These are phyloP conservation scores for Scedosporium aurantiacum DNA, from an alignment of 2,329 filamentous ascomycete species.

Conservation along the genomic window DNA sequence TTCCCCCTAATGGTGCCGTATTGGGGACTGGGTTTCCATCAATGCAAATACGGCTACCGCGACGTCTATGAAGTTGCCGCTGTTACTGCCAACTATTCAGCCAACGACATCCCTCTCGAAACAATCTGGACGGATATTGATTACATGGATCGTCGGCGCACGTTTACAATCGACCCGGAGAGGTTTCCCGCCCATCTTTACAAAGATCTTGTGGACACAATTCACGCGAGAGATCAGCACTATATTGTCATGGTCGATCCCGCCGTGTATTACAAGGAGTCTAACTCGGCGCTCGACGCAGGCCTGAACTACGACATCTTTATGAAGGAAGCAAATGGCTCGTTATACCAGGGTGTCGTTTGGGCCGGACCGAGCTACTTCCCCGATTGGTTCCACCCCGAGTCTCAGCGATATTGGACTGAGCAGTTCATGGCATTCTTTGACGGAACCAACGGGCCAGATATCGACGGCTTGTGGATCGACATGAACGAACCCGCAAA, in stretches of 20 bases:
- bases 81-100: conserved; percentile 53
- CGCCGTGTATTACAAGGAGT: conserved; percentile 40
- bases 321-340: conserved; percentile 39
- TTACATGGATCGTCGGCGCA: conserved; percentile 12
- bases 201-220: conserved; percentile 52
- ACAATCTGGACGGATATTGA: conserved; percentile 20
- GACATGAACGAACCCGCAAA: conserved; percentile 44
- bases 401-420: conserved; percentile 57
- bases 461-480: conserved; percentile 70
- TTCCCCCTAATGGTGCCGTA: conserved; percentile 49
- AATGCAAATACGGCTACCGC: conserved; percentile 48
- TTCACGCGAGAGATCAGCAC: conserved; percentile 57
- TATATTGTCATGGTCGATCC: conserved; percentile 75
- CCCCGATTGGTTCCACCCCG: conserved; percentile 64
- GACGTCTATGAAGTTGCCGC: conserved; percentile 53
- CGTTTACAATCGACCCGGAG: conserved; percentile 55
- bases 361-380: conserved; percentile 65
- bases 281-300: conserved; percentile 23
- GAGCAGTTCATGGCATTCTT: conserved; percentile 57
- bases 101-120: conserved; percentile 52
- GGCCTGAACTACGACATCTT: conserved; percentile 35
- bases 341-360: conserved; percentile 52
- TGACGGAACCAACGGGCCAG: conserved; percentile 47
- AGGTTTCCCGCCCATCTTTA: conserved; percentile 52
- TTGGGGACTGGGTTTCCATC: conserved; percentile 44